Evolutionary conservation across 1,139 yeast genomes (phyloP), one percentile per base, ranked within the genome.

Genomic region (Lodderomyces margitis): DNA sequence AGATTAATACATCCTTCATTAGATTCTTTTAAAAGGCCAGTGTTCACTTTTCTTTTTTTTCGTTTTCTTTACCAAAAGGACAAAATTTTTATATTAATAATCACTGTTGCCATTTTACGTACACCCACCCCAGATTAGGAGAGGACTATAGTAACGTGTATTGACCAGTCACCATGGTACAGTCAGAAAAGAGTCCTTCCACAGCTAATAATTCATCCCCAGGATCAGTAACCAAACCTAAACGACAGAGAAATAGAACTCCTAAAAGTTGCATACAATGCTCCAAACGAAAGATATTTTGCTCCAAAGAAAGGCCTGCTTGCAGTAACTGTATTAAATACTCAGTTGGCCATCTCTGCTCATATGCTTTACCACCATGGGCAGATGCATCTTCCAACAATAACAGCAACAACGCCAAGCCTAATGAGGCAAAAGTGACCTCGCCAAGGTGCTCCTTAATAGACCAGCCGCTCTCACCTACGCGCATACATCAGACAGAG

Each of bases 331-430:
- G 78, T 55, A 56, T 62, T 3, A 61, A 60, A 43, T 68, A 70
- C 46, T 71, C 72, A 5, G 77, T 70, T 21, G 62, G 64, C 23
- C 74, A 71, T 51, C 50, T 68, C 27, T 72, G 78, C 50, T 64
- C 65, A 39, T 72, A 70, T 45, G 43, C 68, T 12, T 75, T 68
- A 37, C 77, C 78, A 0, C 62, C 57, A 23, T 72, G 78, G 78
- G 54, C 59, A 11, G 46, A 47, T 11, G 46, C 40, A 7, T 28
- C 32, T 28, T 38, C 33, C 28, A 34, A 21, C 30, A 37, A n/a
- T 12, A n/a, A 10, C 32, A 24, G n/a, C 38, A 7, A 19, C 33
- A 16, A 11, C 21, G 21, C 16, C 32, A 28, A 15, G 4, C n/a
- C 32, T 12, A 28, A n/a, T 3, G 32, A 14, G 14, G 12, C 32